Percentiles rank a stretch among this genome's conserved stretches.
Conservation (phyloP, 2,329 filamentous ascomycete species). For the Sarocladium strictum region DNA sequence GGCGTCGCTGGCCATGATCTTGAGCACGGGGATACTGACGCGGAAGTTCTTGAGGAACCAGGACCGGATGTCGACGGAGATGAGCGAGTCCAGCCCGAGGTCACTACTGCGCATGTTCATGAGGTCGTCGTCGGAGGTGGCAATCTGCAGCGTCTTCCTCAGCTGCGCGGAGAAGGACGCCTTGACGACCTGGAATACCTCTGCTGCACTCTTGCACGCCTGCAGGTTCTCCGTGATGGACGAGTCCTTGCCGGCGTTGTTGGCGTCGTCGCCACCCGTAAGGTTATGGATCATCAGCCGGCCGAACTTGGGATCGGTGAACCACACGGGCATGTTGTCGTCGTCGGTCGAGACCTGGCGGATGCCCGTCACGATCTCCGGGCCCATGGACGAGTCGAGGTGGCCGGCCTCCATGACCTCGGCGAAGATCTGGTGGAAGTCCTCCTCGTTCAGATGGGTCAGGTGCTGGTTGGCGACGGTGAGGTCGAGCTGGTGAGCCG, state of each 20-base stretch:
- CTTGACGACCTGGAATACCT: too few relatives aligned
- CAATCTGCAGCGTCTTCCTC: background rate
- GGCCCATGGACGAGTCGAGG: slow-evolving; percentile 5
- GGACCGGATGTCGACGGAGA: slow-evolving; percentile 30
- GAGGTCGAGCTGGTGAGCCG: slow-evolving; percentile 7
- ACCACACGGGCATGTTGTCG: background rate
- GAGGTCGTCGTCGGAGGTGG: background rate
- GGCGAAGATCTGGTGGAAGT: slow-evolving; percentile 23
- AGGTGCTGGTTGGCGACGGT: slow-evolving; percentile 16
- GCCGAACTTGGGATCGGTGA: background rate
- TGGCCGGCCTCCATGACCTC: slow-evolving; percentile 21
- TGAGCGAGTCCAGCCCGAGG: slow-evolving; percentile 21
- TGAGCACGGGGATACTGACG: slow-evolving; percentile 39
- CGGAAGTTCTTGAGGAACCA: slow-evolving; percentile 43
- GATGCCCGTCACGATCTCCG: slow-evolving; percentile 11
- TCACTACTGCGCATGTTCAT: slow-evolving; percentile 11
- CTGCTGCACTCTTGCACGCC: too few relatives aligned
- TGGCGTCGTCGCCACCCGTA: background rate
- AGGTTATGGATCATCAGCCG: background rate
- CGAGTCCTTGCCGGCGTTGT: background rate
- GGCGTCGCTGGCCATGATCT: slow-evolving; percentile 18
- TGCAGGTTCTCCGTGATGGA: too few relatives aligned
- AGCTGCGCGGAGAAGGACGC: background rate
- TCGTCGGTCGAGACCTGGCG: slow-evolving; percentile 3
- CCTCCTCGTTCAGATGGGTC: slow-evolving; percentile 4